Evolutionary conservation across 768 basidiomycete genomes (phyloP).

Genomic region (Pisolithus marmoratus): DNA sequence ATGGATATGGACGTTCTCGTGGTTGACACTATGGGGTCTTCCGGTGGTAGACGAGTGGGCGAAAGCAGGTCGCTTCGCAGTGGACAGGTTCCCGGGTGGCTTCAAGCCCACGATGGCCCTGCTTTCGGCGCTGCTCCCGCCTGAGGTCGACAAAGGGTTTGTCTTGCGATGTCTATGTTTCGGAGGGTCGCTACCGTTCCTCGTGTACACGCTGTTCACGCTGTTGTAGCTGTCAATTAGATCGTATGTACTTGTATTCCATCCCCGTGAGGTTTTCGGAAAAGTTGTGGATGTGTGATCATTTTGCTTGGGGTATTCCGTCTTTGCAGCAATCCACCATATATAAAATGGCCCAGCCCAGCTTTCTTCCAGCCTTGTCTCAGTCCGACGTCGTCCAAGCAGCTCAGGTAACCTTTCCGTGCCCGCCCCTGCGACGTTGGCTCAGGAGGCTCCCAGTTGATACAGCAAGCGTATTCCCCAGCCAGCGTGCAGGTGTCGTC

Average conservation of each 20-base stretch:
- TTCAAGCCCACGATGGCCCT: constrained; percentile 12
- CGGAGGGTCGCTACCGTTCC: background rate
- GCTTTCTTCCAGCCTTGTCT: constrained; percentile 49
- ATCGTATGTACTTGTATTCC: too few species aligned
- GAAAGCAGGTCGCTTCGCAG: constrained; percentile 11
- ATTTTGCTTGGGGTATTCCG: background rate
- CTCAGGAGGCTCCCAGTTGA: constrained; percentile 42
- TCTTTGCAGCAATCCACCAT: background rate
- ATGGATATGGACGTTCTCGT: constrained; percentile 46
- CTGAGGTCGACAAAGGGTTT: background rate
- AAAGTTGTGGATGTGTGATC: background rate
- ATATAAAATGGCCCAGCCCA: constrained; percentile 16
- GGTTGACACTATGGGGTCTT: constrained; percentile 45
- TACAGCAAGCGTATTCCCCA: constrained; percentile 62
- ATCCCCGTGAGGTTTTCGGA: too few species aligned
- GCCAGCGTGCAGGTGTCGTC: constrained; percentile 41
- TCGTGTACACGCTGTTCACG: background rate
- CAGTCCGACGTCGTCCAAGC: constrained; percentile 52
- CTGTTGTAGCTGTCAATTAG: background rate
- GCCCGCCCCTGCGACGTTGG: constrained; percentile 8
- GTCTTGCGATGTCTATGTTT: background rate
- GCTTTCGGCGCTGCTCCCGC: constrained; percentile 17
- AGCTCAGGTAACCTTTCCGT: constrained; percentile 42
- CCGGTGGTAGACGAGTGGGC: constrained; percentile 39
- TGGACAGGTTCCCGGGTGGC: constrained; percentile 6